These are phyloP conservation scores for Lithospermum erythrorhizon DNA, from an alignment of 257 asterid genomes.

Conservation along the genomic window DNA sequence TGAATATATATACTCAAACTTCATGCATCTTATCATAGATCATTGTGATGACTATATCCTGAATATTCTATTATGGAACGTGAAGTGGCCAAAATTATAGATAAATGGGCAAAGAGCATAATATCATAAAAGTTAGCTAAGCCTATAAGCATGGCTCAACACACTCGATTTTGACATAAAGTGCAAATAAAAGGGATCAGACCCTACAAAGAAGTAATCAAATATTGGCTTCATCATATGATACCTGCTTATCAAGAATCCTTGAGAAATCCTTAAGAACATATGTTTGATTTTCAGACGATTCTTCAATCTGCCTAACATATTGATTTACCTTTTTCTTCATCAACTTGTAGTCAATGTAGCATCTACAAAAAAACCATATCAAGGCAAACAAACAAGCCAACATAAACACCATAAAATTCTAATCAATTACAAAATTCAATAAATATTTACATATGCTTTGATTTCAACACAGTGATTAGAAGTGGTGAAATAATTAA, in stretches of 20 bases:
- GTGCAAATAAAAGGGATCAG: not conserved
- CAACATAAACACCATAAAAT: not conserved
- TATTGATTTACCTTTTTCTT: conserved; percentile 86
- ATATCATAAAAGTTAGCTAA: no score
- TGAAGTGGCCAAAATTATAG: no score
- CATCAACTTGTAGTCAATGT: conserved; percentile 93
- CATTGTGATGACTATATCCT: not conserved
- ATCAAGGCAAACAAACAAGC: not conserved
- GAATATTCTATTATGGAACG: not conserved
- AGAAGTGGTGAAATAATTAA: not conserved
- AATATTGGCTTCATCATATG: conserved; percentile 1
- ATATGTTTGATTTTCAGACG: conserved; percentile 50
- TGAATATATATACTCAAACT: not conserved
- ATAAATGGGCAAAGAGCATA: no score
- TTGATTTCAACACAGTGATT: not conserved
- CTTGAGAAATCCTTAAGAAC: conserved; percentile 91
- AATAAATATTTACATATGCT: not conserved
- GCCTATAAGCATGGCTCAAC: no score
- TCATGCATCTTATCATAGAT: not conserved
- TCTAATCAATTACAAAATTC: not conserved
- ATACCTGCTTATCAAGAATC: conserved; percentile 80
- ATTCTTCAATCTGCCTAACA: conserved; percentile 51
- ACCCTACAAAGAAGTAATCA: not conserved
- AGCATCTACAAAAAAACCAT: conserved; percentile 42
- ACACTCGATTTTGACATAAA: no score